Percentiles rank a stretch among this genome's conserved stretches.
phyloP scores from a whole-genome alignment of 495 filamentous ascomycete species.

The Penicillium subrubescens region DNA sequence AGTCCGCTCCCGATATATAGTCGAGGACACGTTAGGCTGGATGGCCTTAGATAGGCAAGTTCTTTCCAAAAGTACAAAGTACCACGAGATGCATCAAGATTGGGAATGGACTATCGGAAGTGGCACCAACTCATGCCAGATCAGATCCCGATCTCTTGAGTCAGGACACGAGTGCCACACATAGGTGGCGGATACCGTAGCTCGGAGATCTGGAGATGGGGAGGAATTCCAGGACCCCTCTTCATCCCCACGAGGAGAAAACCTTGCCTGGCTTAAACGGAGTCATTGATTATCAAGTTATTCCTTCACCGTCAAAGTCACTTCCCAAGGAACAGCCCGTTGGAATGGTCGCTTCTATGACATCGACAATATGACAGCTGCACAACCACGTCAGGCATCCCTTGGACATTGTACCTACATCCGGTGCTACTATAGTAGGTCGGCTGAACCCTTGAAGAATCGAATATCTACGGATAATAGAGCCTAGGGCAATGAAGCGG shows the following conservation, averaged over 20 bases:
- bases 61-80: background rate
- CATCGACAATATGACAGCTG: constrained; percentile 1
- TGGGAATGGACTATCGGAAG: background rate
- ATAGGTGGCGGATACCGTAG: background rate
- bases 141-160: background rate
- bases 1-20: background rate
- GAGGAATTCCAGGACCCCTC: background rate
- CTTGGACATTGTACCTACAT: background rate
- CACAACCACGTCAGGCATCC: background rate
- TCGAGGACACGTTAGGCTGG: background rate
- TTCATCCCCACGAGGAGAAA: background rate
- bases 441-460: background rate
- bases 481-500: background rate
- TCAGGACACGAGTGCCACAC: background rate
- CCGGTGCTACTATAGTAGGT: background rate
- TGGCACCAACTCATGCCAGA: background rate
- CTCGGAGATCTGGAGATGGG: background rate
- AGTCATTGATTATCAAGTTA: background rate
- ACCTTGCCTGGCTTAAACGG: no score
- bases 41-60: background rate
- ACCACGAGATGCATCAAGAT: background rate
- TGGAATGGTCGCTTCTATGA: background rate
- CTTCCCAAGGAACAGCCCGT: background rate
- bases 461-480: background rate
- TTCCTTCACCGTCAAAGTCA: background rate